These are phyloP conservation scores for Pseudogymnoascus sp. DNA, from an alignment of 2,329 filamentous ascomycete genomes.

Conservation along the genomic window DNA sequence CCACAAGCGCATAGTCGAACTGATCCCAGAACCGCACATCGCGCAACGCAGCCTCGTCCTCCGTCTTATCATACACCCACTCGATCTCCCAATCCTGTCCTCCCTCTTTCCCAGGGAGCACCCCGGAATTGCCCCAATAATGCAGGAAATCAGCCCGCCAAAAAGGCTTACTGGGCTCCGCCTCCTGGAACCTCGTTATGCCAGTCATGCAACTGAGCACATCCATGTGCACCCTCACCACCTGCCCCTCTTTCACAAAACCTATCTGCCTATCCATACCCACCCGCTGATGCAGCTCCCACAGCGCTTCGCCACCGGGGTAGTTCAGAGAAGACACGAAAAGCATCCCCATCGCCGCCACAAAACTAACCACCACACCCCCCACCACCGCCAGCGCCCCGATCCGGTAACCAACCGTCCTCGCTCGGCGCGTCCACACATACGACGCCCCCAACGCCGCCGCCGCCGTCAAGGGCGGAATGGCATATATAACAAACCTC, in stretches of 20 bases:
- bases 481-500: constrained; percentile 83
- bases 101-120: constrained; percentile 9
- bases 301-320: constrained; percentile 75
- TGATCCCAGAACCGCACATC: constrained; percentile 49
- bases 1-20: constrained; percentile 55
- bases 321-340: constrained; percentile 84
- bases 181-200: constrained; percentile 53
- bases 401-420: constrained; percentile 47
- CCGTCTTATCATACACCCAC: constrained; percentile 51
- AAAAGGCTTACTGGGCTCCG: constrained; percentile 31
- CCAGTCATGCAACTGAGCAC: constrained; percentile 63
- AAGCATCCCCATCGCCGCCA: constrained; percentile 57
- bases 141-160: not conserved
- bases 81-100: constrained; percentile 18
- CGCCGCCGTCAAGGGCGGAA: constrained; percentile 71
- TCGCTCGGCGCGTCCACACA: constrained; percentile 57
- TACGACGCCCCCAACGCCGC: constrained; percentile 66
- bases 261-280: constrained; percentile 21
- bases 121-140: not conserved
- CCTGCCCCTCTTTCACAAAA: constrained; percentile 23
- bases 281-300: constrained; percentile 38
- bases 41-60: constrained; percentile 37
- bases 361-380: constrained; percentile 53
- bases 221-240: constrained; percentile 50
- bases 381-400: constrained; percentile 45